These are phyloP conservation scores for Yarrowia sp. DNA, from an alignment of 805 yeast species.

Conservation along the genomic window DNA sequence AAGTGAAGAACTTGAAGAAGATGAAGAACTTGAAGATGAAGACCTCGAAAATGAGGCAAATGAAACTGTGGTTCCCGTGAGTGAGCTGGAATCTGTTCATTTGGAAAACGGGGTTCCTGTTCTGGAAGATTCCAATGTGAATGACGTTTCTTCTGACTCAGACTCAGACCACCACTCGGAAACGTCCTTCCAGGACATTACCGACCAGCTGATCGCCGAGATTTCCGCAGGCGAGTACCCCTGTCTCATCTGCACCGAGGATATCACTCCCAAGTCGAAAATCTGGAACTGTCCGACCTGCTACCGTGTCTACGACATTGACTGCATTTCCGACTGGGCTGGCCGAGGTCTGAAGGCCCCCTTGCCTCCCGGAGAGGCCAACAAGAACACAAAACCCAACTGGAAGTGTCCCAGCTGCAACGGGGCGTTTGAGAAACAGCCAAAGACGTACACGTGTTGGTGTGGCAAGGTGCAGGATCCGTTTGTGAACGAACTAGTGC, in stretches of 20 bases:
- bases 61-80: not conserved
- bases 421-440: slow-evolving; percentile 55
- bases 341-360: slow-evolving; percentile 56
- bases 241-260: slow-evolving; percentile 89
- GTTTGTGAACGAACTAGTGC: slow-evolving; percentile 56
- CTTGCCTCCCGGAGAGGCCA: slow-evolving; percentile 6
- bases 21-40: not conserved
- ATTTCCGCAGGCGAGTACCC: slow-evolving; percentile 72
- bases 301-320: slow-evolving; percentile 81
- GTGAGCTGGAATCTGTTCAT: too few relatives aligned
- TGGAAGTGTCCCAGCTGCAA: slow-evolving; percentile 93
- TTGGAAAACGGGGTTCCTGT: not conserved
- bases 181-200: slow-evolving; percentile 25
- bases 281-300: slow-evolving; percentile 85
- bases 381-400: slow-evolving; percentile 49
- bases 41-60: not conserved
- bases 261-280: slow-evolving; percentile 67
- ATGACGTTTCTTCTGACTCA: not conserved
- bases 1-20: not conserved
- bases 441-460: slow-evolving; percentile 78
- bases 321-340: slow-evolving; percentile 90
- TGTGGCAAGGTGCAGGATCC: slow-evolving; percentile 83
- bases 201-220: slow-evolving; percentile 51
- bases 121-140: not conserved
- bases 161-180: not conserved